These are phyloP conservation scores for Scleroderma bovista DNA, from an alignment of 768 basidiomycete species.

Conservation along the genomic window DNA sequence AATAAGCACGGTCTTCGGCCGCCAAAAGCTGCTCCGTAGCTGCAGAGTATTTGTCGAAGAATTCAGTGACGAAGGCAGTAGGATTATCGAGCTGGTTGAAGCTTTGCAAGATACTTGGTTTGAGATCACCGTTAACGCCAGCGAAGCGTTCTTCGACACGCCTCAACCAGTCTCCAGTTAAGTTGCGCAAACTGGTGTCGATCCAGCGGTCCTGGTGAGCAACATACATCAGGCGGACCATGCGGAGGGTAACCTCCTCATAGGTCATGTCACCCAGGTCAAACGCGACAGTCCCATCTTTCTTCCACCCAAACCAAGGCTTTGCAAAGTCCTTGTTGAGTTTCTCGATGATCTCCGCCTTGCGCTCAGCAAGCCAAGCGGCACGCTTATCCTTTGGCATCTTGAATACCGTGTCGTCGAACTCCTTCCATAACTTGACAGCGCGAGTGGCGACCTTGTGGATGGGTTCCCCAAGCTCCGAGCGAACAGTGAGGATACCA, in stretches of 20 bases:
- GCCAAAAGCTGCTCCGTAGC: conserved; percentile 85
- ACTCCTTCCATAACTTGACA: conserved; percentile 98
- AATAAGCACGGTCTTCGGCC: conserved; percentile 90
- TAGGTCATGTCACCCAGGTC: conserved; percentile 98
- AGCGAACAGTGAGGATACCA: conserved; percentile 93
- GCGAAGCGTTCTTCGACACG: conserved; percentile 95
- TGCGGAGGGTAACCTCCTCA: conserved; percentile 87
- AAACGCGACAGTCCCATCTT: conserved; percentile 75
- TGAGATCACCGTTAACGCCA: conserved; percentile 75
- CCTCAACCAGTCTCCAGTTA: conserved; percentile 95
- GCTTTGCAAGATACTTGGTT: conserved; percentile 82
- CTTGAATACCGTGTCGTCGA: conserved; percentile 94
- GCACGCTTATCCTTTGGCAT: conserved; percentile 92
- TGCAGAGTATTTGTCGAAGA: conserved; percentile 81
- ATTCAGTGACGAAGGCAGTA: conserved; percentile 63
- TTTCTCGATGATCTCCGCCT: conserved; percentile 84
- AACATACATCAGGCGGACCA: conserved; percentile 94
- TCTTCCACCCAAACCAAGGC: conserved; percentile 97
- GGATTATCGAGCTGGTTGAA: conserved; percentile 83
- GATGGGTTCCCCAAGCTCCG: conserved; percentile 97
- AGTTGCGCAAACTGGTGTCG: conserved; percentile 84
- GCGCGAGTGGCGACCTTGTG: conserved; percentile 98
- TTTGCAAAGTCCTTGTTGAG: conserved; percentile 95
- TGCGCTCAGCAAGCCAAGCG: conserved; percentile 82
- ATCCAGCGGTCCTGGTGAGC: conserved; percentile 90